These are phyloP conservation scores for Parascedosporium putredinis DNA, from an alignment of 2,329 filamentous ascomycete genomes.

Conservation along the genomic window DNA sequence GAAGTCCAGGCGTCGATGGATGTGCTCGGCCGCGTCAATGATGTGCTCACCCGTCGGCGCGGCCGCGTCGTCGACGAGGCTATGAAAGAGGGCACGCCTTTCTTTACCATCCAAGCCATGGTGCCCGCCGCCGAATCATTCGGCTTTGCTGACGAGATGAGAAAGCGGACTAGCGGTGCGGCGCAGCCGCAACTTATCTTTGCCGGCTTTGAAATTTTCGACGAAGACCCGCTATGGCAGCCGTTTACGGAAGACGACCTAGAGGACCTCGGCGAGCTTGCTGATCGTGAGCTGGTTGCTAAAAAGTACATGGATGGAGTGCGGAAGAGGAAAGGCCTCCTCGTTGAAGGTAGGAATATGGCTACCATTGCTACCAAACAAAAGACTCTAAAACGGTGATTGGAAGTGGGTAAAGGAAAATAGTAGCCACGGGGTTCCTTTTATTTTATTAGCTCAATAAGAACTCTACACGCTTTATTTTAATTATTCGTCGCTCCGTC, in stretches of 20 bases:
- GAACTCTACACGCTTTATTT: too few relatives aligned
- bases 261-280: slow-evolving; percentile 89
- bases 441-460: too few relatives aligned
- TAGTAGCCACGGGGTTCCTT: too few relatives aligned
- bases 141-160: slow-evolving; percentile 92
- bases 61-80: slow-evolving; percentile 82
- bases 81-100: slow-evolving; percentile 90
- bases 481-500: too few relatives aligned
- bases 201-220: slow-evolving; percentile 80
- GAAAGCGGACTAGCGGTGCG: slow-evolving; percentile 82
- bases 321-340: slow-evolving; percentile 72
- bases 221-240: slow-evolving; percentile 97
- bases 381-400: slow-evolving; percentile 53
- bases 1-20: slow-evolving; percentile 96
- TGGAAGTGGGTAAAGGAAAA: background rate
- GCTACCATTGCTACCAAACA: slow-evolving; percentile 90
- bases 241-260: slow-evolving; percentile 93
- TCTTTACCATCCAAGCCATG: slow-evolving; percentile 84
- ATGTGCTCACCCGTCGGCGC: slow-evolving; percentile 88
- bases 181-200: slow-evolving; percentile 92
- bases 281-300: slow-evolving; percentile 89
- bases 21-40: slow-evolving; percentile 90
- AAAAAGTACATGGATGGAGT: slow-evolving; percentile 94
- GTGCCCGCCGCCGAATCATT: slow-evolving; percentile 92
- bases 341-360: slow-evolving; percentile 67